Evolutionary conservation across 106 monocot species (phyloP), one percentile per base, ranked within the genome.

Genomic region (Dioscorea zingiberensis): DNA sequence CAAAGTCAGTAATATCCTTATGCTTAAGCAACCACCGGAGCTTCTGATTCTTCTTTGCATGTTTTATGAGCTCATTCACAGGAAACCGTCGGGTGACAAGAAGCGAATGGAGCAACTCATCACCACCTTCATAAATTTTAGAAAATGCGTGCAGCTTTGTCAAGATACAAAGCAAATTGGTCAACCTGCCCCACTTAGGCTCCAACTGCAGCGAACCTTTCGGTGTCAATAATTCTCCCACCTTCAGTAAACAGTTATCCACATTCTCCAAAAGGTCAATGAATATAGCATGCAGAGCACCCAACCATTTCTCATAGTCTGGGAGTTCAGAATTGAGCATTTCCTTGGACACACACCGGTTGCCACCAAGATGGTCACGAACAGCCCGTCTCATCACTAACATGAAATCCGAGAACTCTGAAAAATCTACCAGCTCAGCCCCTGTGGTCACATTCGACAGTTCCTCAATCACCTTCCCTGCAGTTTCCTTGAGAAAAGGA

Each of bases 1-100:
- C 87, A 57, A 79, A 90, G 54, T 90, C 77, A 21, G 59, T 76
- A 24, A 90, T 55, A 67, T 94, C 84, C 54, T 77, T 81, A 54
- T 80, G 63, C 54, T 84, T 84, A 24, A 87, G 76, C 59, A 90
- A 25, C 94, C 94, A 94, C 18, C 19, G 27, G 9, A 80, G 67
- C 4, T 47, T 73, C n/a, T 77, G 70, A 59, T 65, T 74, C 47
- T 81, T 77, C 68, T 73, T 83, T 8, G 80, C 75, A 13, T 45
- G 69, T 56, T 58, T 79, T 11, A 94, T 21, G 24, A 90, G 71
- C 64, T 75, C 75, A 80, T 90, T 94, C 28, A 94, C 29, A 0
- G 90, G 65, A 3, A 45, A 46, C 44, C 70, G 58, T 29, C 73
- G 66, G 21, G 59, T 47, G 25, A 78, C 21, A 19, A 94, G 75